Base-by-base conservation (phyloP, 2,329 filamentous ascomycete genomes). In the Colletotrichum sp. region DNA sequence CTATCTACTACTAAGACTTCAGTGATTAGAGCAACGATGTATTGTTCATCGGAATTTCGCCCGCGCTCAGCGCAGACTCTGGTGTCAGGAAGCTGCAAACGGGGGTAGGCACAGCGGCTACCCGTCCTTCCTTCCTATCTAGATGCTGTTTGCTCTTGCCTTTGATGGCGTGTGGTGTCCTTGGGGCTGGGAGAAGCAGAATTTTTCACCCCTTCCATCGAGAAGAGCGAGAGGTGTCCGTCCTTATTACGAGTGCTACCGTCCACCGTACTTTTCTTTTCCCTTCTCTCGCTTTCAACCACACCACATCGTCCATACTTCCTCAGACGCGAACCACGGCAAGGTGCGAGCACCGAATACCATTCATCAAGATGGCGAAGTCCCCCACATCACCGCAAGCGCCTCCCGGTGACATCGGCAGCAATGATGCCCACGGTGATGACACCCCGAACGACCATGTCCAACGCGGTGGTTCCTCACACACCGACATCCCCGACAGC, bases 21-120 rank as follows among this genome's bases (percentile, higher is more conserved):
- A 21, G 5, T 10, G 1, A 6, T n/a, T 49, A 6, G n/a, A 49
- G 4, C 6, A 8, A 49, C 0, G 1, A 49, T 49, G 44, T 1
- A n/a, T 2, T 49, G 39, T 21, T 12, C 7, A 4, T 49, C 44
- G 6, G 44, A 49, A 4, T 21, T 13, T 21, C 6, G 10, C n/a
- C 6, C 44, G 44, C 44, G 44, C 44, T 21, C 44, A 49, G 44
- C 44, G 44, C 44, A 49, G 44, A 49, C 44, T 49, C 5, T 44
- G n/a, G 44, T 2, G 10, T 49, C n/a, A 21, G 44, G 44, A 49
- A 49, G 44, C 5, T 5, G n/a, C 44, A 13, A 49, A 2, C 44
- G n/a, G 39, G 18, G 39, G 39, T n/a, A 44, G 39, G 39, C 39
- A 44, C 39, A 44, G 39, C 34, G 34, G 34, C 7, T 36, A 36